These are phyloP conservation scores for Funneliformis caledonium DNA, from an alignment of 371 early-diverging fungal species.

Conservation along the genomic window DNA sequence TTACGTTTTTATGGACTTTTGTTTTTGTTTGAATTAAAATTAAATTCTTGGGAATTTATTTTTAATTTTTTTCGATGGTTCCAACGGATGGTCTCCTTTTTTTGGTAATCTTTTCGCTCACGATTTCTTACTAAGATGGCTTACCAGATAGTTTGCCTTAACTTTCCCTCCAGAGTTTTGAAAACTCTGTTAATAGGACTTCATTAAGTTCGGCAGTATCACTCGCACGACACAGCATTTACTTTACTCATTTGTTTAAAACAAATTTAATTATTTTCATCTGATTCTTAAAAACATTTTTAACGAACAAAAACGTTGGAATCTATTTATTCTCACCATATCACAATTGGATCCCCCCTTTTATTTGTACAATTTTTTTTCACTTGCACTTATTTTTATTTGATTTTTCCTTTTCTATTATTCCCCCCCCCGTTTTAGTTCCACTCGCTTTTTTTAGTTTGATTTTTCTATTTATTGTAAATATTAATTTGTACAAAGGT, in stretches of 20 bases:
- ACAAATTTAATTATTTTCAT: not conserved
- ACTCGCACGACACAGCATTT: too few species aligned
- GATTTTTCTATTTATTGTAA: constrained; percentile 10
- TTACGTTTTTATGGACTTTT: not conserved
- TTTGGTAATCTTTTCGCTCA: too few species aligned
- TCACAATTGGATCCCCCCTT: not conserved
- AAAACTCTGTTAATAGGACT: too few species aligned
- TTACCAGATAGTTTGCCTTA: too few species aligned
- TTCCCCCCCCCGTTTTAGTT: not conserved
- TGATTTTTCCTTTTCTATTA: too few species aligned
- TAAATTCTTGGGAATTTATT: not conserved
- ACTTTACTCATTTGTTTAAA: not conserved
- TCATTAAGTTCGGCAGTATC: too few species aligned
- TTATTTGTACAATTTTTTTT: not conserved
- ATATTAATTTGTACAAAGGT: constrained; percentile 20
- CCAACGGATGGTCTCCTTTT: too few species aligned
- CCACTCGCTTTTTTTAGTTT: not conserved
- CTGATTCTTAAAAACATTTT: not conserved
- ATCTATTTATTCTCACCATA: too few species aligned
- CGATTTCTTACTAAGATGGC: too few species aligned
- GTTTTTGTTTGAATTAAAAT: too few species aligned
- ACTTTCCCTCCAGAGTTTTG: too few species aligned
- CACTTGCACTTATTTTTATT: not conserved
- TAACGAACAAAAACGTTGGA: not conserved
- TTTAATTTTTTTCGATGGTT: not conserved